These are phyloP conservation scores for Pleodorina starrii DNA, from an alignment of 139 green algal species.

Conservation along the genomic window DNA sequence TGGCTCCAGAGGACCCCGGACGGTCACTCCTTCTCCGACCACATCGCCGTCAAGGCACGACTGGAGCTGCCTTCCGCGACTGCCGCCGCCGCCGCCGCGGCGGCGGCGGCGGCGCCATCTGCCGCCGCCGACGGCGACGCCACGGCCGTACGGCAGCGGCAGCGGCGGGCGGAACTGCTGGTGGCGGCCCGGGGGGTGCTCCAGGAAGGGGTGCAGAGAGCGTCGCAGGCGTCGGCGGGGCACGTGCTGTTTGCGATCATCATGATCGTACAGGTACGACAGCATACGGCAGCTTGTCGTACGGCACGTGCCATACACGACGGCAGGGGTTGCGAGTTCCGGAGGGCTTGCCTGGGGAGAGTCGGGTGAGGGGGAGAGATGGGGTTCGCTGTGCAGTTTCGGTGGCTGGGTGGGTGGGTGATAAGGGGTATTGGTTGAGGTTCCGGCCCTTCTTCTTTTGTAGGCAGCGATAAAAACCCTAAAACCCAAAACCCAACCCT, in stretches of 20 bases:
- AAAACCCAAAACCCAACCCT: background rate
- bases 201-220: background rate
- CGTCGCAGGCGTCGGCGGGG: background rate
- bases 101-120: background rate
- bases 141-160: background rate
- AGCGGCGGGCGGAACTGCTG: background rate
- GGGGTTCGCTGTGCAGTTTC: background rate
- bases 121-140: too few species aligned
- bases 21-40: slow-evolving; percentile 63
- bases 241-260: slow-evolving; percentile 3
- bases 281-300: background rate
- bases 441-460: background rate
- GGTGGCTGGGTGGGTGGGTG: background rate
- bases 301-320: background rate
- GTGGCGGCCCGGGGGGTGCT: background rate
- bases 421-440: background rate
- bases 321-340: background rate
- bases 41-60: slow-evolving; percentile 56
- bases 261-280: slow-evolving; percentile 16
- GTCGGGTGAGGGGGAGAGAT: background rate
- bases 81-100: background rate
- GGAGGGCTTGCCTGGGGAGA: background rate
- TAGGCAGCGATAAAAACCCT: background rate
- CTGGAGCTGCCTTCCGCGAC: background rate
- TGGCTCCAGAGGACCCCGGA: slow-evolving; percentile 24